Percentiles rank a stretch among this genome's conserved stretches.
phyloP scores from a whole-genome alignment of 352 stramenopile species.

The Plasmopara halstedii region DNA sequence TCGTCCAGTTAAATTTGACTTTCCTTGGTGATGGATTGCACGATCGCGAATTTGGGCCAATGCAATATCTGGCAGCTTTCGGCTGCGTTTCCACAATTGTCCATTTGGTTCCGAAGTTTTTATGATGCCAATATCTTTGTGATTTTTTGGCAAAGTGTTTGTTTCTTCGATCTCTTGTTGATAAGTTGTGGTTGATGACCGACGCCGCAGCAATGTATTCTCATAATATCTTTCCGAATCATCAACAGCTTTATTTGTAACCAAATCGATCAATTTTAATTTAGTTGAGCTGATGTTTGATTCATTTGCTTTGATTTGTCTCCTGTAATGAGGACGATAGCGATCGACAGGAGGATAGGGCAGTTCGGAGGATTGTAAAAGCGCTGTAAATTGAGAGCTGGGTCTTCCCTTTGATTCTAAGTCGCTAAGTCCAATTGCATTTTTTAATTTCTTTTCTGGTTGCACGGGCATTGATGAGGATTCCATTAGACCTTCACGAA shows the following conservation, averaged over 20 bases:
- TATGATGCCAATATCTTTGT: not conserved
- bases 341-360: constrained; percentile 12
- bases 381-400: constrained; percentile 6
- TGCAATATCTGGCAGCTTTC: constrained; percentile 13
- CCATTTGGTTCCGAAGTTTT: constrained; percentile 13
- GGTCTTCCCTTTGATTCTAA: constrained; percentile 13
- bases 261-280: not conserved
- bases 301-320: not conserved
- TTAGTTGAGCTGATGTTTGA: not conserved
- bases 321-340: constrained; percentile 3
- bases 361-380: not conserved
- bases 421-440: not conserved
- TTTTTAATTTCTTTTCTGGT: constrained; percentile 3
- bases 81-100: constrained; percentile 25
- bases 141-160: not conserved
- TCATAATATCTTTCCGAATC: constrained; percentile 4
- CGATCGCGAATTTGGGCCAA: constrained; percentile 23
- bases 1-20: constrained; percentile 23
- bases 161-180: constrained; percentile 3
- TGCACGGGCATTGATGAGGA: constrained; percentile 8
- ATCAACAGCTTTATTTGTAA: not conserved
- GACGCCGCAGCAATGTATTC: constrained; percentile 11
- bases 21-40: constrained; percentile 9
- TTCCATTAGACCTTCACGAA: constrained; percentile 14
- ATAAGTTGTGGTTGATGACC: constrained; percentile 5